Evolutionary conservation across 2,329 filamentous ascomycete species (phyloP).

Genomic region (Beauveria rudraprayagi): DNA sequence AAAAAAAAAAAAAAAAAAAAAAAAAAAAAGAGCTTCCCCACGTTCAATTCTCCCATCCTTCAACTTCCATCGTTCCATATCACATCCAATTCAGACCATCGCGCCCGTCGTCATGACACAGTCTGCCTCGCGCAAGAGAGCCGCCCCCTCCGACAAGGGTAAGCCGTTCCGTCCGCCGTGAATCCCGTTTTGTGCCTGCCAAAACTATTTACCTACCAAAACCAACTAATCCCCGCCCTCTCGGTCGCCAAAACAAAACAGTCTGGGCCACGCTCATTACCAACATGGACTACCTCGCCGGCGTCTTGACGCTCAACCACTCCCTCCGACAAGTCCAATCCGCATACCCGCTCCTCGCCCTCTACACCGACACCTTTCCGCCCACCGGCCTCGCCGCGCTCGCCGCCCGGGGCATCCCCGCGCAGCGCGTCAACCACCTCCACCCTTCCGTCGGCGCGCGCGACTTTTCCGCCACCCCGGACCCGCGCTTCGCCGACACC

Average conservation of each 20-base stretch:
- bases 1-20: not conserved
- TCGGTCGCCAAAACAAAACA: conserved; percentile 25
- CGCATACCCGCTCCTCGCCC: conserved; percentile 69
- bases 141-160: not conserved
- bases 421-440: conserved; percentile 64
- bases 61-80: too few species aligned
- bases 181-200: not conserved
- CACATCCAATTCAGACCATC: not conserved
- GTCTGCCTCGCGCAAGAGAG: not conserved
- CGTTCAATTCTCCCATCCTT: too few species aligned
- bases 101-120: not conserved
- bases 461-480: conserved; percentile 55
- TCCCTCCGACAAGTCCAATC: conserved; percentile 59
- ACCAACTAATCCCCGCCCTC: not conserved
- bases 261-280: conserved; percentile 88
- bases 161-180: not conserved
- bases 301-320: conserved; percentile 73
- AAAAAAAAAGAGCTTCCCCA: not conserved
- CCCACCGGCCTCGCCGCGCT: conserved; percentile 60
- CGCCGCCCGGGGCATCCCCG: conserved; percentile 58
- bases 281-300: conserved; percentile 72
- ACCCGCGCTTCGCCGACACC: conserved; percentile 81
- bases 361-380: conserved; percentile 76
- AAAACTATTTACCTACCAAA: not conserved
- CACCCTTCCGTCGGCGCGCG: conserved; percentile 50